Conservation (phyloP, 805 yeast species). For the Saccharomycopsis babjevae region DNA sequence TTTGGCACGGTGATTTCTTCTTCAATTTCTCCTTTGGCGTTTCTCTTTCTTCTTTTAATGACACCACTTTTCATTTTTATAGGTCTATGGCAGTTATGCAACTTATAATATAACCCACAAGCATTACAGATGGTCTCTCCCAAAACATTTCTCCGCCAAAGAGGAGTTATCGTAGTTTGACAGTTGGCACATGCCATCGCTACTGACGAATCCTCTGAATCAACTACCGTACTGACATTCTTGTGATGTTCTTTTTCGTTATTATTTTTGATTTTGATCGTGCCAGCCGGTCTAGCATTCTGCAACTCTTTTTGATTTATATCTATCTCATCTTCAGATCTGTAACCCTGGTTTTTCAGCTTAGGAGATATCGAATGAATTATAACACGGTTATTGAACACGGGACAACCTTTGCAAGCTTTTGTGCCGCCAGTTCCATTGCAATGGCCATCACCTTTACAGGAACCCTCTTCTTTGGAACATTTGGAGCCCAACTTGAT, state of each 20-base stretch:
- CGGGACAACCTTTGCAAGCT: slow-evolving; percentile 78
- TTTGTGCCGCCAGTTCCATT: slow-evolving; percentile 81
- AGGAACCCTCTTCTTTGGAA: slow-evolving; percentile 22
- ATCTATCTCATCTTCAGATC: slow-evolving; percentile 6
- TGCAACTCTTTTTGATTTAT: slow-evolving; percentile 3
- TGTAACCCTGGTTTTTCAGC: slow-evolving; percentile 7
- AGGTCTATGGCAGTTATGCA: slow-evolving; percentile 73
- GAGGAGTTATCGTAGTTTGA: slow-evolving; percentile 74
- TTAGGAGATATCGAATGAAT: slow-evolving; percentile 20
- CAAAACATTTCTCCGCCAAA: slow-evolving; percentile 74
- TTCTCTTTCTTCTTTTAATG: slow-evolving; percentile 56
- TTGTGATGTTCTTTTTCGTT: slow-evolving; percentile 20
- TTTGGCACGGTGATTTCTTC: not conserved
- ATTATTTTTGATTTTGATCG: slow-evolving; percentile 14
- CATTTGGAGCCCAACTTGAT: slow-evolving; percentile 24
- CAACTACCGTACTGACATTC: not conserved
- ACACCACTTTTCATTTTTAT: slow-evolving; percentile 61
- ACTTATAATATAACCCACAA: slow-evolving; percentile 67
- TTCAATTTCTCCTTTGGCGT: not conserved
- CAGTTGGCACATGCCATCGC: slow-evolving; percentile 79
- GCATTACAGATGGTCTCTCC: slow-evolving; percentile 86
- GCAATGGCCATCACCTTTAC: slow-evolving; percentile 41
- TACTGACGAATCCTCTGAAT: slow-evolving; percentile 24
- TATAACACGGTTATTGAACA: slow-evolving; percentile 60
- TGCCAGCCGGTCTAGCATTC: not conserved